These are phyloP conservation scores for Diutina ranongensis DNA, from an alignment of 1,139 yeast species.

Conservation along the genomic window DNA sequence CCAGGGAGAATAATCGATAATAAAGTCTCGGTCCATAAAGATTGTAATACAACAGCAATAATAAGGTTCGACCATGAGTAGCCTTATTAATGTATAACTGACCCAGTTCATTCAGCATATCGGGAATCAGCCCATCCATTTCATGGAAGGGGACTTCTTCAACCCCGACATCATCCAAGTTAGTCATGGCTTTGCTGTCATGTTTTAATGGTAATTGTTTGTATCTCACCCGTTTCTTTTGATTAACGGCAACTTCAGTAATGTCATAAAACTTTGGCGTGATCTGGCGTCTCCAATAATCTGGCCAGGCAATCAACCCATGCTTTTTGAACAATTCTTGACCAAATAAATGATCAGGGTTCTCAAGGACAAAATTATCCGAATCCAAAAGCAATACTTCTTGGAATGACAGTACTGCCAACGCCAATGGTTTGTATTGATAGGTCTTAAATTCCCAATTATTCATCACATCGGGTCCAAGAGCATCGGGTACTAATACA, in stretches of 20 bases:
- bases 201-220: slow-evolving; percentile 15
- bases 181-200: slow-evolving; percentile 12
- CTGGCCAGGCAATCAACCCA: slow-evolving; percentile 28
- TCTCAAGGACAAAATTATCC: slow-evolving; percentile 22
- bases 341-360: slow-evolving; percentile 22
- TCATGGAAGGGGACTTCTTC: slow-evolving; percentile 25
- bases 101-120: slow-evolving; percentile 57
- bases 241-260: slow-evolving; percentile 17
- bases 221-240: slow-evolving; percentile 14
- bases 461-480: slow-evolving; percentile 17
- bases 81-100: slow-evolving; percentile 46
- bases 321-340: slow-evolving; percentile 20
- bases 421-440: slow-evolving; percentile 24
- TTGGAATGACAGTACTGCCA: slow-evolving; percentile 23
- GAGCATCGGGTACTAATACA: slow-evolving; percentile 26
- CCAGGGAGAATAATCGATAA: slow-evolving; percentile 53
- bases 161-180: slow-evolving; percentile 13
- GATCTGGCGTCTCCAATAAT: slow-evolving; percentile 30
- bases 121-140: slow-evolving; percentile 46
- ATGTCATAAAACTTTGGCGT: slow-evolving; percentile 24
- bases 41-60: slow-evolving; percentile 47
- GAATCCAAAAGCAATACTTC: slow-evolving; percentile 26
- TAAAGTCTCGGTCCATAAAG: slow-evolving; percentile 48
- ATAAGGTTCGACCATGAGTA: slow-evolving; percentile 36
- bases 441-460: slow-evolving; percentile 15